These are phyloP conservation scores for Colletotrichum spaethianum DNA, from an alignment of 2,329 filamentous ascomycete genomes.

Conservation along the genomic window DNA sequence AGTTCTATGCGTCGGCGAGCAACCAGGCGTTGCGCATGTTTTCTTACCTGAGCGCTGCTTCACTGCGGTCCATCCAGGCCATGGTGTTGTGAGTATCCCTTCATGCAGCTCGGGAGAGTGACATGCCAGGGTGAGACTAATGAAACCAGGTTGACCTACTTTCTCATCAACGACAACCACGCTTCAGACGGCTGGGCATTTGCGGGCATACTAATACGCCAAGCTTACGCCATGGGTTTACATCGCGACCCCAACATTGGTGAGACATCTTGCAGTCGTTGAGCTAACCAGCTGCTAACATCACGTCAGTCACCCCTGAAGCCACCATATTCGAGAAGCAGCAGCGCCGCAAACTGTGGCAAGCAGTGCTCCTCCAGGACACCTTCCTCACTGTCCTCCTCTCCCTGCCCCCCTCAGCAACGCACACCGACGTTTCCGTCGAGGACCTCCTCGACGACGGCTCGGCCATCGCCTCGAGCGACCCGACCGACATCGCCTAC, in stretches of 20 bases:
- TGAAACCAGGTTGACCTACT: slow-evolving; percentile 74
- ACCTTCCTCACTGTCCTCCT: slow-evolving; percentile 85
- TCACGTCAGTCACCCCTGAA: slow-evolving; percentile 68
- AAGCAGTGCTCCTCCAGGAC: slow-evolving; percentile 84
- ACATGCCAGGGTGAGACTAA: not conserved
- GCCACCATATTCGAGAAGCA: slow-evolving; percentile 82
- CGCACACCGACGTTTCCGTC: slow-evolving; percentile 83
- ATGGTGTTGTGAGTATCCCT: slow-evolving; percentile 74
- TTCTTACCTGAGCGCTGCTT: slow-evolving; percentile 83
- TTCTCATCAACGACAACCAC: slow-evolving; percentile 89
- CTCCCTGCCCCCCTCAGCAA: slow-evolving; percentile 82
- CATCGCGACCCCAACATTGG: slow-evolving; percentile 84
- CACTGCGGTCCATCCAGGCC: slow-evolving; percentile 80
- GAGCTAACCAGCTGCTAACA: slow-evolving; percentile 28
- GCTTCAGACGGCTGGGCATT: slow-evolving; percentile 88
- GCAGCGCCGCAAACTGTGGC: slow-evolving; percentile 84
- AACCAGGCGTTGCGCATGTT: slow-evolving; percentile 83
- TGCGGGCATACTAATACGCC: slow-evolving; percentile 81
- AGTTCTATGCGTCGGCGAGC: slow-evolving; percentile 85
- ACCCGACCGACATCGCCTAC: slow-evolving; percentile 78
- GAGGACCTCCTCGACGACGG: slow-evolving; percentile 79
- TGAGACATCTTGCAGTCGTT: slow-evolving; percentile 47
- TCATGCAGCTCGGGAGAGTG: fast-evolving
- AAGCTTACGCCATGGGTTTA: slow-evolving; percentile 86
- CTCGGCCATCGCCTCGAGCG: slow-evolving; percentile 68